phyloP scores from a whole-genome alignment of 768 basidiomycete genomes.

The Trametes coccinea region DNA sequence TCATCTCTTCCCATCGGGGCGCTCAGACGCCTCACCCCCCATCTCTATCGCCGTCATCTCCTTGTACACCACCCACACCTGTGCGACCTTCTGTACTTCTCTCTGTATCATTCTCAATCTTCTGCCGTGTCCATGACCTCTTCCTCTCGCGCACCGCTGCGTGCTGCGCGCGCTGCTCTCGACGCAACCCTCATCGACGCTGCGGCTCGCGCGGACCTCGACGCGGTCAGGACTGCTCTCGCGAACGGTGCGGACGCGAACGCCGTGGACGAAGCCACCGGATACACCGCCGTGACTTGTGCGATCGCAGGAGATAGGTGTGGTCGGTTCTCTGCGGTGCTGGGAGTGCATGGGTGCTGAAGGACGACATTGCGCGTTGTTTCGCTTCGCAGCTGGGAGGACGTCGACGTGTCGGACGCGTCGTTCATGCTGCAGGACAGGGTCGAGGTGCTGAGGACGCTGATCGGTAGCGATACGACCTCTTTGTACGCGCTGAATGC shows the following conservation, averaged over 20 bases:
- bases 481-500: conserved; percentile 73
- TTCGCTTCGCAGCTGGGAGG: conserved; percentile 55
- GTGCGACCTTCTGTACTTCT: conserved; percentile 6
- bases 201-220: conserved; percentile 56
- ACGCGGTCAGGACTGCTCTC: conserved; percentile 54
- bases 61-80: conserved; percentile 3
- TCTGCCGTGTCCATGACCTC: background rate
- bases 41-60: conserved; percentile 3
- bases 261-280: conserved; percentile 52
- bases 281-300: conserved; percentile 65
- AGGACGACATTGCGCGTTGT: conserved; percentile 12
- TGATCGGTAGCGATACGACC: conserved; percentile 56
- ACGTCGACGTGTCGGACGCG: conserved; percentile 70
- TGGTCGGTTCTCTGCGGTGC: conserved; percentile 1
- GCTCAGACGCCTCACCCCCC: background rate
- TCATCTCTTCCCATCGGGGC: background rate
- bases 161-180: conserved; percentile 19
- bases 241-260: conserved; percentile 68
- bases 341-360: conserved; percentile 11
- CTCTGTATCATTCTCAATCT: background rate
- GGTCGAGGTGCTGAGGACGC: conserved; percentile 54
- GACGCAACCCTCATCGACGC: conserved; percentile 36
- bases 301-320: conserved; percentile 74
- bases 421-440: conserved; percentile 61
- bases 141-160: conserved; percentile 5